phyloP scores from a whole-genome alignment of 495 filamentous ascomycete species.

The Chaetomidium leptoderma region DNA sequence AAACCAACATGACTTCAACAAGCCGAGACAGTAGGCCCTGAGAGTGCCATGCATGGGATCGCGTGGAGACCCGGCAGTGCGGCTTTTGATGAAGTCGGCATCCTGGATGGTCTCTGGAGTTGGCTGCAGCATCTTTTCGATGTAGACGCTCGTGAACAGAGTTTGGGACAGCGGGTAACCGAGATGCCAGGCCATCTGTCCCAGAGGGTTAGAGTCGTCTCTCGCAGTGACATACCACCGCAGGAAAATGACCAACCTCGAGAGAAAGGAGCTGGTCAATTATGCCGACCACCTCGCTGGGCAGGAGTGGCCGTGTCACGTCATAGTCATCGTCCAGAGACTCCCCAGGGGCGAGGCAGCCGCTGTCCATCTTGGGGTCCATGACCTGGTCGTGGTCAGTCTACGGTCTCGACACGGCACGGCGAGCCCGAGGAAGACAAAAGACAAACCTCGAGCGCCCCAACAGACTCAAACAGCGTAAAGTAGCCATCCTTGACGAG shows the following conservation, averaged over 20 bases:
- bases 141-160: slow-evolving; percentile 87
- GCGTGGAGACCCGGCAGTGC: slow-evolving; percentile 24
- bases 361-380: slow-evolving; percentile 98
- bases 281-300: slow-evolving; percentile 81
- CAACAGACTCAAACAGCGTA: slow-evolving; percentile 89
- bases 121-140: slow-evolving; percentile 77
- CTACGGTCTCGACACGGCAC: background rate
- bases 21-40: slow-evolving; percentile 77
- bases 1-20: slow-evolving; percentile 78
- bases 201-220: background rate
- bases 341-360: slow-evolving; percentile 69
- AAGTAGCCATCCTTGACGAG: slow-evolving; percentile 93
- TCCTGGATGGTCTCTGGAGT: slow-evolving; percentile 62
- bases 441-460: slow-evolving; percentile 75
- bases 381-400: slow-evolving; percentile 62
- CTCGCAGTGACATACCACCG: background rate
- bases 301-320: slow-evolving; percentile 59
- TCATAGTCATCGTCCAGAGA: slow-evolving; percentile 84
- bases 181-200: slow-evolving; percentile 92
- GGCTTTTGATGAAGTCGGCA: slow-evolving; percentile 56
- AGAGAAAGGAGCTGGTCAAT: slow-evolving; percentile 91
- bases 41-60: slow-evolving; percentile 62
- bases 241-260: slow-evolving; percentile 55
- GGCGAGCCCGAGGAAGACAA: background rate
- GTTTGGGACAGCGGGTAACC: slow-evolving; percentile 93